These are phyloP conservation scores for Lojkania enalia DNA, from an alignment of 2,329 filamentous ascomycete species.

Conservation along the genomic window DNA sequence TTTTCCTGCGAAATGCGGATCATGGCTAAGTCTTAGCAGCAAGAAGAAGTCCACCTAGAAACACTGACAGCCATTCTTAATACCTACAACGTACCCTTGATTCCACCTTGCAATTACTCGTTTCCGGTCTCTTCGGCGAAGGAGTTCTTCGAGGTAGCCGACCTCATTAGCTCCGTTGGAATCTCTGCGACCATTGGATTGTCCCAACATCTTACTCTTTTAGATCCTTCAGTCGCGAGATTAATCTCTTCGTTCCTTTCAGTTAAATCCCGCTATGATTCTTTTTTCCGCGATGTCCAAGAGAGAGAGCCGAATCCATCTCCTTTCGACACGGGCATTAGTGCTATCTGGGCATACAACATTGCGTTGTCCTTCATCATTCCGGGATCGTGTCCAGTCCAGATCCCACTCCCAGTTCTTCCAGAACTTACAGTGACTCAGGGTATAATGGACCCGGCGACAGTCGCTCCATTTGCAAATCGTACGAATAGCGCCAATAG, in stretches of 20 bases:
- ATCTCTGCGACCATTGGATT: constrained; percentile 13
- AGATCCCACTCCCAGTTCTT: constrained; percentile 5
- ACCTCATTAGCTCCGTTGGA: constrained; percentile 10
- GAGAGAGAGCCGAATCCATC: constrained; percentile 4
- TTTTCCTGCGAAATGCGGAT: neutral
- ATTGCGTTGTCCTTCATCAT: constrained; percentile 3
- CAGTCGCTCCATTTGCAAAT: neutral
- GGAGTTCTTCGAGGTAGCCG: constrained; percentile 11
- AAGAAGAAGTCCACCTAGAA: constrained; percentile 9
- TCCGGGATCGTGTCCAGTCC: neutral
- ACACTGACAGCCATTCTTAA: constrained; percentile 9
- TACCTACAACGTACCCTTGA: constrained; percentile 9
- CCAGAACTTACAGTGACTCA: constrained; percentile 1
- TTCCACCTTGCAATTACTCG: constrained; percentile 13
- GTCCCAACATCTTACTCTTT: constrained; percentile 8
- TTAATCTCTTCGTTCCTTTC: constrained; percentile 8
- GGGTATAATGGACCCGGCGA: neutral
- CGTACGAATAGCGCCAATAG: neutral
- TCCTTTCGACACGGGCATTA: constrained; percentile 7
- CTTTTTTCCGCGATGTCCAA: constrained; percentile 7
- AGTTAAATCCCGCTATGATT: constrained; percentile 13
- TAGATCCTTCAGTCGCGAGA: constrained; percentile 9
- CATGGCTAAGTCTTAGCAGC: constrained; percentile 1
- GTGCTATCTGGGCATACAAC: constrained; percentile 5
- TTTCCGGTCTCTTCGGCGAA: constrained; percentile 6